Evolutionary conservation across 768 basidiomycete species (phyloP).

Genomic region (Basidioascus undulatus): DNA sequence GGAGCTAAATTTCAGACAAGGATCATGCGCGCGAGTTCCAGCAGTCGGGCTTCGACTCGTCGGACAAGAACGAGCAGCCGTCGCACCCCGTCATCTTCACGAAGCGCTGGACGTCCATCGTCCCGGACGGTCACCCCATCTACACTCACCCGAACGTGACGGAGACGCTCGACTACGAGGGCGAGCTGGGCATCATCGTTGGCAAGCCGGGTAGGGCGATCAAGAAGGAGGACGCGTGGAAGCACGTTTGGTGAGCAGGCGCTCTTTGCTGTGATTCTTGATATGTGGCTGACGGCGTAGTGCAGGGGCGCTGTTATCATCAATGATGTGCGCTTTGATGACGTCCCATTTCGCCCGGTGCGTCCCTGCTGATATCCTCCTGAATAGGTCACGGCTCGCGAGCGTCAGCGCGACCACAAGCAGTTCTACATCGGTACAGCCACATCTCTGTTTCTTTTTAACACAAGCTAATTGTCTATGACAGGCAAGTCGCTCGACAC

Average conservation of each 20-base stretch:
- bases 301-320: constrained; percentile 12
- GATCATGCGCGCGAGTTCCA: constrained; percentile 7
- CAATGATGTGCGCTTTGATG: constrained; percentile 13
- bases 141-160: constrained; percentile 14
- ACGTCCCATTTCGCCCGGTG: too few relatives aligned
- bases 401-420: constrained; percentile 16
- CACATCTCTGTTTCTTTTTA: too few relatives aligned
- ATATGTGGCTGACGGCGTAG: too few relatives aligned
- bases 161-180: constrained; percentile 15
- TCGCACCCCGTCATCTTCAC: constrained; percentile 14
- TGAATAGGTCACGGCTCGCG: constrained; percentile 15
- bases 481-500: constrained; percentile 12
- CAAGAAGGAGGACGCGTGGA: constrained; percentile 14
- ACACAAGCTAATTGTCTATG: too few relatives aligned
- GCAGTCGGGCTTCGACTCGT: constrained; percentile 10
- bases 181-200: constrained; percentile 16
- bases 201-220: constrained; percentile 13
- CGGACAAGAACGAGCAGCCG: constrained; percentile 12
- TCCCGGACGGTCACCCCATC: constrained; percentile 9
- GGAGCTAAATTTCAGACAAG: too few relatives aligned
- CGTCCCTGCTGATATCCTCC: too few relatives aligned
- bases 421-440: constrained; percentile 17
- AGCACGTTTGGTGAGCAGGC: constrained; percentile 17
- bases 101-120: constrained; percentile 15
- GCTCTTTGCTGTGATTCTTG: too few relatives aligned